Percentiles rank a stretch among this genome's conserved stretches.
phyloP scores from a whole-genome alignment of 805 yeast genomes.

The Metschnikowia lunata region DNA sequence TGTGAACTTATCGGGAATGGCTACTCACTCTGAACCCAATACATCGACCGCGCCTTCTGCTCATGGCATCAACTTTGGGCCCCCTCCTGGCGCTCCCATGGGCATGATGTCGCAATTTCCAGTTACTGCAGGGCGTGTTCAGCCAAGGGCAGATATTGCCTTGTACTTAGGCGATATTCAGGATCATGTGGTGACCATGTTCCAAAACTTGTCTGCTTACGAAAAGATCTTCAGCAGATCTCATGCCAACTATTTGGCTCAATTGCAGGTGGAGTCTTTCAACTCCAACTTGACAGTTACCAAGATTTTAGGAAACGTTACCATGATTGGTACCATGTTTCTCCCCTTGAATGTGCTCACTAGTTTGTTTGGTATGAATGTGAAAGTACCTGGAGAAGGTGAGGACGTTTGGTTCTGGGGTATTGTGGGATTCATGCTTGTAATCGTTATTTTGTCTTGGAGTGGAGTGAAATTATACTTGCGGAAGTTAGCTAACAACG shows the following conservation, averaged over 20 bases:
- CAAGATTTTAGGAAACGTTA: constrained; percentile 81
- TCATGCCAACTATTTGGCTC: constrained; percentile 90
- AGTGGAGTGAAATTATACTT: constrained; percentile 21
- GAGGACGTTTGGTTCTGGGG: constrained; percentile 47
- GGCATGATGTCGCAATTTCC: constrained; percentile 19
- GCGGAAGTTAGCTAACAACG: constrained; percentile 11
- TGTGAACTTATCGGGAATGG: constrained; percentile 16
- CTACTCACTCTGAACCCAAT: not conserved
- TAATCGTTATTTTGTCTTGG: constrained; percentile 24
- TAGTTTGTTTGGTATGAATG: constrained; percentile 96
- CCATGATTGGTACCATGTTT: constrained; percentile 82
- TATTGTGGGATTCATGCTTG: constrained; percentile 42
- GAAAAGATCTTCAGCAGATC: constrained; percentile 92
- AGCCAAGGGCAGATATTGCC: constrained; percentile 89
- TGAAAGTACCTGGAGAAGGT: constrained; percentile 66
- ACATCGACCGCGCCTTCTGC: constrained; percentile 6
- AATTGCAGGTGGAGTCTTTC: constrained; percentile 88
- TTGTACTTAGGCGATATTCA: constrained; percentile 92
- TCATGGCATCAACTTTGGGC: constrained; percentile 34
- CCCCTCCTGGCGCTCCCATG: constrained; percentile 32
- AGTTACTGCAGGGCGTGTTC: constrained; percentile 24
- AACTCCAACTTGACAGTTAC: constrained; percentile 82
- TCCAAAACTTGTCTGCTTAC: constrained; percentile 80
- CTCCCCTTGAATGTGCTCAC: constrained; percentile 88
- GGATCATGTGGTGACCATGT: constrained; percentile 96